Evolutionary conservation across 1,139 yeast species (phyloP), one percentile per base, ranked within the genome.

Genomic region (Candida gigantensis): DNA sequence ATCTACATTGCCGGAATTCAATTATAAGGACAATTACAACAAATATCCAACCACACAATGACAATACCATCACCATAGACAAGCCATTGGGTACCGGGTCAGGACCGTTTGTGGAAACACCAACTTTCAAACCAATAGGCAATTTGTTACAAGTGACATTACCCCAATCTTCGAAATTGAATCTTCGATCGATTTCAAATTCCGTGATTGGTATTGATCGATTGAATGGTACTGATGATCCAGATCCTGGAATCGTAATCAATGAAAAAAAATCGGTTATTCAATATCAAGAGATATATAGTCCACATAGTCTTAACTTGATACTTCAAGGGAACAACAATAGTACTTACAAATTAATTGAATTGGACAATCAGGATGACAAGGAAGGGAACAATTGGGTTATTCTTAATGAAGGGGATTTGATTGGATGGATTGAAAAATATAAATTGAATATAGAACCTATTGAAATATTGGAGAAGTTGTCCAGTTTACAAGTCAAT

Each of bases 351-450:
- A 50, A 58, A 4, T 44, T 62, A 5, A 44, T 67, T 24, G 57
- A 61, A 6, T 41, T 54, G 3, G 37, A 40, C 31, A 51, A 52
- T 10, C 37, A 42, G n/a, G 11, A 11, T 5, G 9, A 6, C 16
- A 13, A 13, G 5, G 28, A 19, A 10, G 19, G n/a, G n/a, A n/a
- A n/a, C n/a, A n/a, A 27, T 11, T 73, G 79, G 79, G 49, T 49
- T 3, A 50, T 72, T n/a, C 36, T 55, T 6, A 59, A 59, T 14
- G 55, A 57, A 32, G 53, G 58, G 6, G 52, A 54, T 36, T 41
- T 74, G 14, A 54, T 71, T 11, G 77, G 77, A 2, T 74, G 79
- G 79, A 57, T 58, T 32, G 58, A 63, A 37, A 41, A 31, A 5
- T 31, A 18, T 12, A 31, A 31, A 25, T 25, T 69, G 11, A 46